Evolutionary conservation across 2,329 filamentous ascomycete species (phyloP).

Genomic region (Curvularia eragrostidis): DNA sequence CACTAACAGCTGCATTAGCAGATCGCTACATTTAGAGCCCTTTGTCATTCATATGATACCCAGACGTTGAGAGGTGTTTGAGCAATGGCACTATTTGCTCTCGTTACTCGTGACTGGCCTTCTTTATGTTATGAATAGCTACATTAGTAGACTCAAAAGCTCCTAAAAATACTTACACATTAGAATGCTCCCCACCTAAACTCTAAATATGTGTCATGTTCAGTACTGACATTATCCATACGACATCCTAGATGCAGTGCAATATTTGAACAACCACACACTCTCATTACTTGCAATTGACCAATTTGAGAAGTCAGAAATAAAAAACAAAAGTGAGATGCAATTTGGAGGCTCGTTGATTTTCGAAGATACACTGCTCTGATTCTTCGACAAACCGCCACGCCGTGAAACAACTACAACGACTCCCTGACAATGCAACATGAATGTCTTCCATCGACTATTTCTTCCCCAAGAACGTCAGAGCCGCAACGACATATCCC

Average conservation of each 20-base stretch:
- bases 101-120: neutral
- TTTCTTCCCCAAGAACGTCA: constrained; percentile 53
- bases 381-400: neutral
- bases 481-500: constrained; percentile 59
- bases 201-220: neutral
- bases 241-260: neutral
- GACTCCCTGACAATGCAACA: neutral
- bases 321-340: neutral
- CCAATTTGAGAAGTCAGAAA: neutral
- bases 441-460: neutral
- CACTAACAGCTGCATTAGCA: neutral
- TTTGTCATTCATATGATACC: neutral
- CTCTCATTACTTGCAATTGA: neutral
- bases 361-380: neutral
- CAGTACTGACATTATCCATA: neutral
- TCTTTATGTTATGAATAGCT: neutral
- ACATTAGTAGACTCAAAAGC: neutral
- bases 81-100: neutral
- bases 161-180: neutral
- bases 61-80: neutral
- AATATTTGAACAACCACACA: neutral
- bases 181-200: neutral
- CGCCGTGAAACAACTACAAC: neutral
- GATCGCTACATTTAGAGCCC: neutral
- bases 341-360: neutral